phyloP scores from a whole-genome alignment of 139 green algal genomes.

The Micromonas commoda region DNA sequence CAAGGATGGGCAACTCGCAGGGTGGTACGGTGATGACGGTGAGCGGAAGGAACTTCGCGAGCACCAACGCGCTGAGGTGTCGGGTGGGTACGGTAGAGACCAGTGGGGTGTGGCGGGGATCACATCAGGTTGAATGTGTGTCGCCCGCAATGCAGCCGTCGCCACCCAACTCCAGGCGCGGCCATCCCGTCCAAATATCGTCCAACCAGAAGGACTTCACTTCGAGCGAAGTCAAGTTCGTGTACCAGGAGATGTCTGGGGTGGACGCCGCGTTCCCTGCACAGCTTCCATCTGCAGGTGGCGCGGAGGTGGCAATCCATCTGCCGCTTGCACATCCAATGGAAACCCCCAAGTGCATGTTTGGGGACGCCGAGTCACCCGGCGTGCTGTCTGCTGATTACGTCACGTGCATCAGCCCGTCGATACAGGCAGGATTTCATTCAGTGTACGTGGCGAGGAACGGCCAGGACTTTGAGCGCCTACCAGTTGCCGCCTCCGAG shows the following conservation, averaged over 20 bases:
- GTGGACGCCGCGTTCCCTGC: background rate
- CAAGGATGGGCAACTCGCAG: background rate
- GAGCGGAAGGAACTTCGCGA: background rate
- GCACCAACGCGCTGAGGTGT: background rate
- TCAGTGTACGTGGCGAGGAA: background rate
- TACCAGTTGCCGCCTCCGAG: background rate
- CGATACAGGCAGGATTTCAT: background rate
- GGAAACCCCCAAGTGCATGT: background rate
- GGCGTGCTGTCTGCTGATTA: background rate
- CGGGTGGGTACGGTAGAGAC: background rate
- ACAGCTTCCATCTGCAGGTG: background rate
- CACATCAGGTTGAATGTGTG: background rate
- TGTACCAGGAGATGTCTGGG: too few species aligned
- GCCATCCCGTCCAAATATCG: background rate
- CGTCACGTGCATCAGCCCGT: background rate
- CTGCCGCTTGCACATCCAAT: background rate
- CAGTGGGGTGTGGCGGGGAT: background rate
- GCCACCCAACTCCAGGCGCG: background rate
- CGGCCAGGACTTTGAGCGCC: background rate
- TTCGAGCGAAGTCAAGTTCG: background rate
- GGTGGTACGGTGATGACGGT: background rate
- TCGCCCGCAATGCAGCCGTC: background rate
- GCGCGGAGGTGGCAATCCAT: background rate
- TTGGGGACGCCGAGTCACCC: background rate
- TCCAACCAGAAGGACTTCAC: constrained; percentile 6